Conservation (phyloP, 108 stramenopile species). For the Conticribra guillardii region DNA sequence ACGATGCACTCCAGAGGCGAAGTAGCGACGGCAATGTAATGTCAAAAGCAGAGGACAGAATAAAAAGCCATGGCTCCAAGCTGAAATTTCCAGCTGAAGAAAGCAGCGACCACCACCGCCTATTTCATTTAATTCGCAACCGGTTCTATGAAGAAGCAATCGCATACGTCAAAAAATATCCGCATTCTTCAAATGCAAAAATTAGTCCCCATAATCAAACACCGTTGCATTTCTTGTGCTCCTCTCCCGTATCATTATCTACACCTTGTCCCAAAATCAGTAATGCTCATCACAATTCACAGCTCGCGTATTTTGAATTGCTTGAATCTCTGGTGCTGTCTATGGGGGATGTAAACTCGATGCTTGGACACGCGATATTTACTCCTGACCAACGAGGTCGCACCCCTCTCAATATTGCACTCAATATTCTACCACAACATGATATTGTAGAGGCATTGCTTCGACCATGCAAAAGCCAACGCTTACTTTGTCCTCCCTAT, state of each 20-base stretch:
- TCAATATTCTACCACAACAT: not conserved
- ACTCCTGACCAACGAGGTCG: not conserved
- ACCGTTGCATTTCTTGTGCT: not conserved
- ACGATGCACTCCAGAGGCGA: no score
- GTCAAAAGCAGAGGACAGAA: no score
- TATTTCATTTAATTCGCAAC: not conserved
- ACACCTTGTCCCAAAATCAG: not conserved
- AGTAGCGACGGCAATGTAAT: no score
- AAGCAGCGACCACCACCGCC: no score
- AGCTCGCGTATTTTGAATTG: not conserved
- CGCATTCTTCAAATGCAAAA: not conserved
- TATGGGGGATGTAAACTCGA: no score
- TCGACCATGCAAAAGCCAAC: not conserved
- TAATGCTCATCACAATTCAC: not conserved
- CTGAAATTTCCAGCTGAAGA: no score
- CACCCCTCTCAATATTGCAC: not conserved
- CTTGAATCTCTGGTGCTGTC: not conserved
- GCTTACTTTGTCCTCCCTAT: not conserved
- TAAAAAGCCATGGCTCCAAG: no score
- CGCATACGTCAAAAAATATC: not conserved
- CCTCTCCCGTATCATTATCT: not conserved
- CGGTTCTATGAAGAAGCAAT: not conserved
- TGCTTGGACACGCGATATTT: slow-evolving; percentile 7
- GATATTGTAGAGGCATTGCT: not conserved
- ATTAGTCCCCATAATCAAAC: not conserved